Evolutionary conservation across 2,329 filamentous ascomycete species (phyloP), one percentile per base, ranked within the genome.

Genomic region (Curvularia sp.): DNA sequence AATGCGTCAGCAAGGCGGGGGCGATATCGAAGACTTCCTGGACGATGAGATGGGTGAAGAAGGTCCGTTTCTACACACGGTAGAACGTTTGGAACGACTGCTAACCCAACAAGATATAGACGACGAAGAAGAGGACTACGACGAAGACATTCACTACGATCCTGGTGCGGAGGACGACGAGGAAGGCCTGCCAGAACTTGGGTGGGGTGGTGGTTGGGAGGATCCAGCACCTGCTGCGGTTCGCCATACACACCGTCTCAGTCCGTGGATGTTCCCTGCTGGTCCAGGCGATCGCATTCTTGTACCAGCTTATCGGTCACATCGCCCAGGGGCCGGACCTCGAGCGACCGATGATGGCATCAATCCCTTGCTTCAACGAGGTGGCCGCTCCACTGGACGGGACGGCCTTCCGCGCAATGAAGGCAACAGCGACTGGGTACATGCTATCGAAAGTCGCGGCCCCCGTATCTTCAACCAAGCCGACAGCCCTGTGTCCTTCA

Each of bases 351-450:
- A 97, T 64, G 93, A 97, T 73, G 93, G 92, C 3, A 83, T 88
- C 21, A 97, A 98, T 71, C 94, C 94, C 42, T 82, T 98, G 12
- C 86, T 98, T 53, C 89, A 93, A 64, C 89, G 91, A 55, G 77
- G 78, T 45, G 80, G 79, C 57, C 73, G 76, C 21, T 61, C 71
- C 5, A 57, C 67, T 21, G 67, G 61, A 32, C 69, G 71, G 10
- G 71, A 74, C 30, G 67, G 61, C 15, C 61, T 49, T 45, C 64
- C 59, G 34, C 66, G 63, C 13, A 68, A 72, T 48, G 80, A 82
- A 55, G 74, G 78, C 46, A 80, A 82, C 65, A 80, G 80, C 47
- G 82, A 84, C 59, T 85, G 82, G 82, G 79, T 83, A 13, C 80
- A 83, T 63, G 80, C 80, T 19, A 80, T 84, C 60, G 82, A 83